A percentile compares a stretch with the other conserved stretches of the same genome.
Conservation (phyloP, 345 rosid species). For the Populus alba region DNA sequence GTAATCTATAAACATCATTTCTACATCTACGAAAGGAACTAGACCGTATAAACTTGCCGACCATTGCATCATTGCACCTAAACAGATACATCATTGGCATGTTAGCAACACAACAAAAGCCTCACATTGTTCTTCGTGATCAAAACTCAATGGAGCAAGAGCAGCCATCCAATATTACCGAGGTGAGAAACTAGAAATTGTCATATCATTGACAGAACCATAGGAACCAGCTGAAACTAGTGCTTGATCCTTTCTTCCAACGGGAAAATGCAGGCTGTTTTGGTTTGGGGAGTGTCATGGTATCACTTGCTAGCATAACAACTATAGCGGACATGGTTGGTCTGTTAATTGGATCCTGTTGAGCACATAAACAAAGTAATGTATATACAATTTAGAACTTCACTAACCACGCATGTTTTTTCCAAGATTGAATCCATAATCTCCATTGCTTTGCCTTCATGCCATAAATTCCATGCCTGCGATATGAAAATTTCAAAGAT, state of each 20-base stretch:
- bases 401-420: background rate
- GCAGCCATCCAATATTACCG: background rate
- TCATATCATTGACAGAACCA: background rate
- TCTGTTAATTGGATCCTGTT: slow-evolving; percentile 23
- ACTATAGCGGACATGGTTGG: slow-evolving; percentile 32
- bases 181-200: background rate
- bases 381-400: slow-evolving; percentile 27
- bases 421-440: slow-evolving; percentile 1
- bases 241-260: too few species aligned
- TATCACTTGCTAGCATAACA: slow-evolving; percentile 28
- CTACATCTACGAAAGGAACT: too few species aligned
- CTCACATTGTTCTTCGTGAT: too few species aligned
- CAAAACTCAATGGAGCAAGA: background rate
- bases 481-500: background rate
- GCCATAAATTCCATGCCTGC: slow-evolving; percentile 38
- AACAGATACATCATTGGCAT: too few species aligned
- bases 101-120: too few species aligned
- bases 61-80: too few species aligned
- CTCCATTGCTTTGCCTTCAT: background rate
- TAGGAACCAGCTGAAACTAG: background rate
- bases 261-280: slow-evolving; percentile 26
- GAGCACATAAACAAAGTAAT: slow-evolving; percentile 37
- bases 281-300: slow-evolving; percentile 18
- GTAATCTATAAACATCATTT: too few species aligned
- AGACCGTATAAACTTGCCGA: too few species aligned